Evolutionary conservation across 2,329 filamentous ascomycete genomes (phyloP), one percentile per base, ranked within the genome.

Genomic region (Exophiala calicioides): DNA sequence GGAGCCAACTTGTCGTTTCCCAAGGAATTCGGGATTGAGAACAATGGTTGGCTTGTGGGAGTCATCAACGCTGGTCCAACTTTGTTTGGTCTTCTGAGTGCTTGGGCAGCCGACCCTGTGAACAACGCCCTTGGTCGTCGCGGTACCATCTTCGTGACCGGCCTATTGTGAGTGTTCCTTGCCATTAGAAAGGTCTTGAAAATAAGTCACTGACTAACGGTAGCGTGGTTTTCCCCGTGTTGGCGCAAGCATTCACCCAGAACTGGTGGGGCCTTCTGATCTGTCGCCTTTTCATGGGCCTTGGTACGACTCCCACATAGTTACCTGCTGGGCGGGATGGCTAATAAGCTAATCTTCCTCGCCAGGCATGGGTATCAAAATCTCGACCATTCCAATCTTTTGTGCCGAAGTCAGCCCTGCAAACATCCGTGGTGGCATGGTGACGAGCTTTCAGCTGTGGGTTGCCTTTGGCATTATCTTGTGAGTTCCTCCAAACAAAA

Each of bases 371-470:
- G 70, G 69, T 8, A 60, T 68, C 10, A 70, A 71, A 40, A 69
- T 67, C 1, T 64, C 68, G 0, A 75, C 73, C 0, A 70, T 73
- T 2, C 72, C 72, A 0, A 68, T 75, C 4, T 75, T 74, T 47
- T 71, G 70, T 0, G 72, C 72, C 3, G 73, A 76, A 52, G 72
- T 68, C 38, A 66, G 72, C 2, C 73, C 74, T 0, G 70, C 73
- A 10, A 69, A 66, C 2, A 76, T 77, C 26, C 68, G 74, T 47
- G 75, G 75, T 31, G 74, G 72, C 1, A 54, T 76, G 5, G 73
- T 75, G 3, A 76, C 76, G 72, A 72, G 71, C 68, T 76, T 74
- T 74, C 74, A 77, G 55, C 72, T 75, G 67, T 72, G 67, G 68
- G 69, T 67, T 3, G 67, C 66, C 2, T 70, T 69, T 26, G 72